These are phyloP conservation scores for Uronychia binucleata DNA, from an alignment of 73 alveolate genomes.

Conservation along the genomic window DNA sequence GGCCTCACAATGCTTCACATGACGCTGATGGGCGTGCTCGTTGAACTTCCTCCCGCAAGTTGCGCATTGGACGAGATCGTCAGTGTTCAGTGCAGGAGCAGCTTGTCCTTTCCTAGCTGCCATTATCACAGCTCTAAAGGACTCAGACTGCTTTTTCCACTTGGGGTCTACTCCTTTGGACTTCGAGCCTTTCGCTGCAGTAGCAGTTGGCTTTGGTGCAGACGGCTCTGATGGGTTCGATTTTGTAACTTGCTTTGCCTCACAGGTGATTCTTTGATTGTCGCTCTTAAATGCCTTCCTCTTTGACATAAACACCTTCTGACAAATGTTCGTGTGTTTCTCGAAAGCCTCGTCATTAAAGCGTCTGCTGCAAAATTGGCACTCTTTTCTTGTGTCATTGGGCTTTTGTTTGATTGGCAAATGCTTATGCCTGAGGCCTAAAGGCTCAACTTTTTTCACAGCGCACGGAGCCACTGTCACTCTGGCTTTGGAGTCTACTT, in stretches of 20 bases:
- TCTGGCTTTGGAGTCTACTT: background rate
- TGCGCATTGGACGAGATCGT: background rate
- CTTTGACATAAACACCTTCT: slow-evolving; percentile 2
- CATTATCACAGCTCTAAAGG: slow-evolving; percentile 6
- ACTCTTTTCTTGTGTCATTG: background rate
- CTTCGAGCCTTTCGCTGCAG: background rate
- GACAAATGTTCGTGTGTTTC: slow-evolving; percentile 2
- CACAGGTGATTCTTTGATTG: background rate
- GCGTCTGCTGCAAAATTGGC: background rate
- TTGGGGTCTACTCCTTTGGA: background rate
- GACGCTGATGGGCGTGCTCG: slow-evolving; percentile 1
- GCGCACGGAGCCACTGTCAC: background rate
- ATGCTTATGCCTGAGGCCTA: background rate
- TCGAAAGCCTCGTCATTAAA: slow-evolving; percentile 8
- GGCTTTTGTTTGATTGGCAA: slow-evolving; percentile 13
- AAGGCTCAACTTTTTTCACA: background rate
- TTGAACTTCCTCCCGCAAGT: slow-evolving; percentile 7
- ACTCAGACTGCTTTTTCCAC: background rate
- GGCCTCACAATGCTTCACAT: slow-evolving; percentile 4
- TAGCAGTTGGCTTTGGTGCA: background rate
- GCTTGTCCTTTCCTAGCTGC: slow-evolving; percentile 12
- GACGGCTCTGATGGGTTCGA: background rate
- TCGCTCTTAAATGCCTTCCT: slow-evolving; percentile 4
- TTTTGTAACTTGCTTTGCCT: background rate
- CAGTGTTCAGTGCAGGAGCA: slow-evolving; percentile 6